These are phyloP conservation scores for Fomitiporia mediterranea DNA, from an alignment of 1,284 basidiomycete species.

Conservation along the genomic window DNA sequence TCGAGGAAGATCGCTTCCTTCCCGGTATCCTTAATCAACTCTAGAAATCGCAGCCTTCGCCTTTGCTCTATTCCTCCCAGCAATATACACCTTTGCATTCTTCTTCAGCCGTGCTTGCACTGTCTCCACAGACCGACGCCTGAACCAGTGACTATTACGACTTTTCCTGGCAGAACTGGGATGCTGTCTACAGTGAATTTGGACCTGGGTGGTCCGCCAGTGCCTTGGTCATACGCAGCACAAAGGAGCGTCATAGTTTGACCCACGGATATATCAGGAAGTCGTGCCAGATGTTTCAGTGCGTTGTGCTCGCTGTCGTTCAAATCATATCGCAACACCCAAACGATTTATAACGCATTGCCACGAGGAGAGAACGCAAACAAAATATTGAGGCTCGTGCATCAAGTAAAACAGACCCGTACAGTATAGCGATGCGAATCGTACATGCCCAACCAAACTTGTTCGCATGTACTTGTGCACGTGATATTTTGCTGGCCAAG, in stretches of 20 bases:
- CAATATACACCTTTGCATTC: slow-evolving; percentile 20
- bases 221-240: slow-evolving; percentile 7
- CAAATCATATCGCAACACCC: no score
- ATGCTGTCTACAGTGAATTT: slow-evolving; percentile 43
- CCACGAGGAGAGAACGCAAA: no score
- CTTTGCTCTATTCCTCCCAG: slow-evolving; percentile 10
- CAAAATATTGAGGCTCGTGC: no score
- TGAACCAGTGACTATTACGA: slow-evolving; percentile 29
- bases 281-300: not conserved
- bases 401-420: no score
- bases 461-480: no score
- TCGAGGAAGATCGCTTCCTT: slow-evolving; percentile 40
- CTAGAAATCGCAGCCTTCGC: slow-evolving; percentile 18
- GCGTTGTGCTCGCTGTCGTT: no score
- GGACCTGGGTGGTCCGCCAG: slow-evolving; percentile 36
- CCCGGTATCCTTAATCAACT: slow-evolving; percentile 34
- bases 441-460: no score
- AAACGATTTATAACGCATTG: no score
- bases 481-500: no score
- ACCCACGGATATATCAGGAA: not conserved
- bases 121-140: slow-evolving; percentile 35
- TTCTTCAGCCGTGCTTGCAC: slow-evolving; percentile 16
- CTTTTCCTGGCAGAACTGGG: slow-evolving; percentile 38
- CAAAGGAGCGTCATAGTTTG: slow-evolving; percentile 5
- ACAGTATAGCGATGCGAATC: no score